Evolutionary conservation across 2,329 filamentous ascomycete genomes (phyloP), one percentile per base, ranked within the genome.

Genomic region (Colletotrichum euphorbiae): DNA sequence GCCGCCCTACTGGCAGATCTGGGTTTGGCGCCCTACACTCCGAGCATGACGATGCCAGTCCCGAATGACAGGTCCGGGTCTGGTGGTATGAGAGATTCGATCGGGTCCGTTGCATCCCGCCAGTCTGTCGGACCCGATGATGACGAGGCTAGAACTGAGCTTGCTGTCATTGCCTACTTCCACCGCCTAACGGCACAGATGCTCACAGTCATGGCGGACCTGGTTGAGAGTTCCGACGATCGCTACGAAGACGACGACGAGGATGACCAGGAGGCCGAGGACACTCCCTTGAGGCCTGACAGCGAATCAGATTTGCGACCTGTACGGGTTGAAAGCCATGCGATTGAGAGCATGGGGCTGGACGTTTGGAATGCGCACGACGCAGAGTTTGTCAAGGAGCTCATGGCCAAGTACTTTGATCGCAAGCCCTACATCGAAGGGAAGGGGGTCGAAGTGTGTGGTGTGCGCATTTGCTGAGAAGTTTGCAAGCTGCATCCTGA

Each of bases 81-180:
- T 12, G 76, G 78, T 1, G 76, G 75, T 9, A 75, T 83, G 17
- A 73, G 76, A 19, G 81, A 84, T 38, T 87, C 84, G 2, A 75
- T 85, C 31, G 75, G 80, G 6, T 85, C 83, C 21, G 76, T 86
- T 17, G 80, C 75, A 43, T 72, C 71, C 12, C 70, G 71, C 9
- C 71, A 74, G 0, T 57, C 69, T 1, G 63, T 67, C 4, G 71
- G 62, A 5, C 74, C 64, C 4, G 73, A 73, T 4, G 74, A 74
- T 6, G 80, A 82, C 31, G 81, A 86, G 71, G 85, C 85, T 50
- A 78, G 81, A 52, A 76, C 87, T 11, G 91, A 94, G 75, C 89
- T 93, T 69, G 87, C 90, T 45, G 87, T 93, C 57, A 92, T 94
- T 62, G 90, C 91, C 1, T 96, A 94, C 77, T 95, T 95, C 77